Evolutionary conservation across 139 green algal genomes (phyloP).

Genomic region (Coccomyxa sp.): DNA sequence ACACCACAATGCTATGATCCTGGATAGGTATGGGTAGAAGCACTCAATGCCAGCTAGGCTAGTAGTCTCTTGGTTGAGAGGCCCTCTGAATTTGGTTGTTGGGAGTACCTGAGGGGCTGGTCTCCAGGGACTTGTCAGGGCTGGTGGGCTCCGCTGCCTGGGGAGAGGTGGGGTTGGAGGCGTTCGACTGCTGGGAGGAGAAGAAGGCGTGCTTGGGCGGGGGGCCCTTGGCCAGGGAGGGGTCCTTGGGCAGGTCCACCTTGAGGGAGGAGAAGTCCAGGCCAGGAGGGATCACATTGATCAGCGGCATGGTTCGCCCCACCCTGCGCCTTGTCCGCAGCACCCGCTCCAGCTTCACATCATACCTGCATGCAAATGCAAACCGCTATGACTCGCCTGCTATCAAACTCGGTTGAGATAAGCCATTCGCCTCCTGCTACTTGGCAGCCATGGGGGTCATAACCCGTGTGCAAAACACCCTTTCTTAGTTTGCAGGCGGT

Average conservation of each 20-base stretch:
- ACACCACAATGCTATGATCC: too few relatives aligned
- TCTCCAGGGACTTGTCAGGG: background rate
- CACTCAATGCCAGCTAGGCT: too few relatives aligned
- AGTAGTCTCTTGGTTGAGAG: too few relatives aligned
- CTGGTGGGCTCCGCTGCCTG: background rate
- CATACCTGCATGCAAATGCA: constrained; percentile 25
- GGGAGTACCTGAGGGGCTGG: background rate
- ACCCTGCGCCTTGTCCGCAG: constrained; percentile 43
- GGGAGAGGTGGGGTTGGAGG: background rate
- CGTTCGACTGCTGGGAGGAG: background rate
- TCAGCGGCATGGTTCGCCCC: constrained; percentile 81
- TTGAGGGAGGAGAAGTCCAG: constrained; percentile 72
- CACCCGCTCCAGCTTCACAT: constrained; percentile 33
- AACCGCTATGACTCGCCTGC: too few relatives aligned
- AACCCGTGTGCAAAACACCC: too few relatives aligned
- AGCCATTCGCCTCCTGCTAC: too few relatives aligned
- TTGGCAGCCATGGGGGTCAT: too few relatives aligned
- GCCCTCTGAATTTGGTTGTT: too few relatives aligned
- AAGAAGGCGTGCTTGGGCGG: background rate
- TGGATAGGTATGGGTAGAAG: too few relatives aligned
- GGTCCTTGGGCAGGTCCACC: constrained; percentile 61
- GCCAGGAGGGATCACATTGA: constrained; percentile 87
- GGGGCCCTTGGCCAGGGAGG: constrained; percentile 16
- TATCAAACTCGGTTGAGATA: too few relatives aligned
- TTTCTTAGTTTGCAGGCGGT: too few relatives aligned